These are phyloP conservation scores for Zasmidium cellare DNA, from an alignment of 2,329 filamentous ascomycete genomes.

Conservation along the genomic window DNA sequence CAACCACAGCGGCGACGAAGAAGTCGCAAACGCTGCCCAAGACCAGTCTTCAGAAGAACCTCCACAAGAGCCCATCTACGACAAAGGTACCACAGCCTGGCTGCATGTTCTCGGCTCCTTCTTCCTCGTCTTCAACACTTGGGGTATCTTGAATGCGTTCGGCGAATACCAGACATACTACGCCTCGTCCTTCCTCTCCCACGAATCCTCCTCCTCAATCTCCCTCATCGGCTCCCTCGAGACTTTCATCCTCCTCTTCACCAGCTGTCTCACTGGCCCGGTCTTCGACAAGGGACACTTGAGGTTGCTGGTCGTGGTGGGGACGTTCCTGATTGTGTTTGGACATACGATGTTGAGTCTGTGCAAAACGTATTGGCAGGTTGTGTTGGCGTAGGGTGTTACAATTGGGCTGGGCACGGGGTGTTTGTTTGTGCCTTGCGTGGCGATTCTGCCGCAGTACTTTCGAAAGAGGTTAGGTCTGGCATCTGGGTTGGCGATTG, in stretches of 20 bases:
- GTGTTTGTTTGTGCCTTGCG: not conserved
- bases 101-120: too few species aligned
- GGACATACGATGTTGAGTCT: constrained; percentile 12
- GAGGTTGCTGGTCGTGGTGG: not conserved
- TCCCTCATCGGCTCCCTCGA: constrained; percentile 30
- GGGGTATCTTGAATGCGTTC: too few species aligned
- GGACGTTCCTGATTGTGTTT: constrained; percentile 10
- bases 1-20: too few species aligned
- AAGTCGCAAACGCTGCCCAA: too few species aligned
- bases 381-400: constrained; percentile 12
- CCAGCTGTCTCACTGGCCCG: constrained; percentile 19
- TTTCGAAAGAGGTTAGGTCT: constrained; percentile 51
- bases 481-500: constrained; percentile 55
- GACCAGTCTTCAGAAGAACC: too few species aligned
- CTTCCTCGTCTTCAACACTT: too few species aligned
- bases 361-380: constrained; percentile 5
- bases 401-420: constrained; percentile 8
- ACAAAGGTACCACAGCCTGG: too few species aligned
- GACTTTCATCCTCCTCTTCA: constrained; percentile 43
- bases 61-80: too few species aligned
- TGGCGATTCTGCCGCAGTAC: constrained; percentile 53
- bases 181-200: not conserved
- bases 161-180: constrained; percentile 9
- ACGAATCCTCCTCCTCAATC: not conserved
- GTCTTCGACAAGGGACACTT: constrained; percentile 10